phyloP scores from a whole-genome alignment of 1,284 basidiomycete species.

The Ganoderma multipileum region DNA sequence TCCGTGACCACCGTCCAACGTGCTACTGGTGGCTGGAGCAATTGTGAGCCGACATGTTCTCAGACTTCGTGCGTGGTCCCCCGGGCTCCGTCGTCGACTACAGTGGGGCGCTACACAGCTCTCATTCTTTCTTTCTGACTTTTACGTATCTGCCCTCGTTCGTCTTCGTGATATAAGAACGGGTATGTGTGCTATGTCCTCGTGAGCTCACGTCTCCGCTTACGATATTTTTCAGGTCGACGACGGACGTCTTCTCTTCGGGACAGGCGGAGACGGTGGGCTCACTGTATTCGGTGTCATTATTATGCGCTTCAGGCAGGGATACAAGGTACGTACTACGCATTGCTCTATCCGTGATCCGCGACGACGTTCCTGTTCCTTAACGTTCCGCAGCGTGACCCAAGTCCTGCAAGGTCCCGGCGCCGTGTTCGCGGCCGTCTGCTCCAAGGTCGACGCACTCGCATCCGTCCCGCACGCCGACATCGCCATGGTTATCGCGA shows the following conservation, averaged over 20 bases:
- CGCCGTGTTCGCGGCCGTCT: constrained; percentile 79
- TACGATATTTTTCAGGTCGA: constrained; percentile 45
- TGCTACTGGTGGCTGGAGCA: constrained; percentile 44
- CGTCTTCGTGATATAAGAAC: constrained; percentile 66
- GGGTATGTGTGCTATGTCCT: constrained; percentile 42
- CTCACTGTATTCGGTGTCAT: constrained; percentile 72
- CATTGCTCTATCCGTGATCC: neutral
- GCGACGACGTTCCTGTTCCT: neutral
- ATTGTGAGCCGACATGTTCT: constrained; percentile 48
- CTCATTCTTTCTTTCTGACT: constrained; percentile 69
- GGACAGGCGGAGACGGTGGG: constrained; percentile 62
- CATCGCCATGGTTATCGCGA: constrained; percentile 83
- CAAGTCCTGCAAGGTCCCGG: constrained; percentile 82
- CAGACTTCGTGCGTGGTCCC: constrained; percentile 63
- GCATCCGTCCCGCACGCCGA: constrained; percentile 79
- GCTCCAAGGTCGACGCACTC: constrained; percentile 80
- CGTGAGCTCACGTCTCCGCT: neutral
- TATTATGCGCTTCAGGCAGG: constrained; percentile 58
- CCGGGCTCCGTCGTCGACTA: constrained; percentile 4
- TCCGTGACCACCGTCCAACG: constrained; percentile 59
- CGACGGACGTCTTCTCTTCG: constrained; percentile 61
- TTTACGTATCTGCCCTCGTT: constrained; percentile 69
- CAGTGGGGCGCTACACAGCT: constrained; percentile 42
- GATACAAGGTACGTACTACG: constrained; percentile 62
- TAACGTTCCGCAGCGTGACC: constrained; percentile 54